Evolutionary conservation across 495 filamentous ascomycete genomes (phyloP).

Genomic region (Penicillium simplicissimum): DNA sequence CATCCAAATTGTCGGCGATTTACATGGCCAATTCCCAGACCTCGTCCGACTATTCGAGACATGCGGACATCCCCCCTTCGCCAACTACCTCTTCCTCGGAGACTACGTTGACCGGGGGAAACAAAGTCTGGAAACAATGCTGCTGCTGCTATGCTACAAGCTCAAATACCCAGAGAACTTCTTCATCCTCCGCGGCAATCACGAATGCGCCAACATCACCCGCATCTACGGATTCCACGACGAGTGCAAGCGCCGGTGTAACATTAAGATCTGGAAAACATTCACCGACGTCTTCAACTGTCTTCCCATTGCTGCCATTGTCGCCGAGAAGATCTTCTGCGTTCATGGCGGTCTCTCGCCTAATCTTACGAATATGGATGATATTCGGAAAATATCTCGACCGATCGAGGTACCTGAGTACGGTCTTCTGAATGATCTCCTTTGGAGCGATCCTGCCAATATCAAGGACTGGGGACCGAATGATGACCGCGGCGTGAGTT

Average conservation of each 20-base stretch:
- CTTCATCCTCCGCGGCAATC: constrained; percentile 5
- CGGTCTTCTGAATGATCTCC: constrained; percentile 6
- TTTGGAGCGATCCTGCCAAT: constrained; percentile 7
- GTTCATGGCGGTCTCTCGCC: constrained; percentile 7
- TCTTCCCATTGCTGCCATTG: constrained; percentile 5
- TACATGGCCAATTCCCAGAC: constrained; percentile 6
- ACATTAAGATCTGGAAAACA: constrained; percentile 9
- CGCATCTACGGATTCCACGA: constrained; percentile 9
- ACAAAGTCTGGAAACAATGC: constrained; percentile 5
- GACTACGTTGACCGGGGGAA: constrained; percentile 9
- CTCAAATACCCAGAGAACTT: constrained; percentile 10
- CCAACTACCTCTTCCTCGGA: constrained; percentile 8
- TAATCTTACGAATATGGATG: constrained; percentile 8
- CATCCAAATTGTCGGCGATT: constrained; percentile 8
- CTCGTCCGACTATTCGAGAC: constrained; percentile 3
- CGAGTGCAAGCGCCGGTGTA: constrained; percentile 8
- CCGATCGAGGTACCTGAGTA: constrained; percentile 9
- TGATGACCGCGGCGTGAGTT: constrained; percentile 5
- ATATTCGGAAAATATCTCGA: constrained; percentile 9
- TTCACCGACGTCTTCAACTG: constrained; percentile 9
- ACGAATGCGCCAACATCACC: constrained; percentile 10
- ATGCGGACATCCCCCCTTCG: not conserved
- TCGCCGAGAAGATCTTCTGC: constrained; percentile 8
- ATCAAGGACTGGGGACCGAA: constrained; percentile 8
- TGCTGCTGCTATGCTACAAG: constrained; percentile 6